Evolutionary conservation across 139 green algal species (phyloP).

Genomic region (Coelastrella sp.): DNA sequence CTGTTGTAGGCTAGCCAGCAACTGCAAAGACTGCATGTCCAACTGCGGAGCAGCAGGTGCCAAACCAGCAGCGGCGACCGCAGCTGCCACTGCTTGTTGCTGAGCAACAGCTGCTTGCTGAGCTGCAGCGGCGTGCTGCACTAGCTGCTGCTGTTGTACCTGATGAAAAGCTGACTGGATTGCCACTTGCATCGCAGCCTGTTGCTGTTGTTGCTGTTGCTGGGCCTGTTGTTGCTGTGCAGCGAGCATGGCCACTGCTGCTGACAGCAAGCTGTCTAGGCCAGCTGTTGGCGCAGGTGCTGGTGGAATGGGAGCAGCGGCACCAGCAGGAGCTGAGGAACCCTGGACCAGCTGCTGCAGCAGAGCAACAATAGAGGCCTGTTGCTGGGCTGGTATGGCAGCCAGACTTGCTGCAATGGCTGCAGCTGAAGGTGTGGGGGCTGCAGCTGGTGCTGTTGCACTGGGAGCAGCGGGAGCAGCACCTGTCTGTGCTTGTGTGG

Average conservation of each 20-base stretch:
- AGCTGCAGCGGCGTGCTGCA: background rate
- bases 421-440: background rate
- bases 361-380: background rate
- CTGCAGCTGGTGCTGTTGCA: background rate
- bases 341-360: background rate
- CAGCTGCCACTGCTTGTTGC: constrained; percentile 21
- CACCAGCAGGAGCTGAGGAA: background rate
- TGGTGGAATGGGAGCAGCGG: background rate
- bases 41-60: background rate
- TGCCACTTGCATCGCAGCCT: background rate
- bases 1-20: constrained; percentile 33
- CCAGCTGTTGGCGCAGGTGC: background rate
- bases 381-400: background rate
- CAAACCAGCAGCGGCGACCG: constrained; percentile 13
- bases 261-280: background rate
- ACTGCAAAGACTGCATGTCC: constrained; percentile 32
- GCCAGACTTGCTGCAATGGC: background rate
- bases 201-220: constrained; percentile 18
- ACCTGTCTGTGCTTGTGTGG: background rate
- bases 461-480: background rate
- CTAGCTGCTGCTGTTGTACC: background rate
- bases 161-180: background rate
- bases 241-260: constrained; percentile 28
- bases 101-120: background rate
- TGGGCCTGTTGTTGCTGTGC: constrained; percentile 34